A percentile compares a stretch with the other conserved stretches of the same genome.
Evolutionary conservation across 371 early-diverging fungal species (phyloP).

Genomic region (Mortierella sp.): DNA sequence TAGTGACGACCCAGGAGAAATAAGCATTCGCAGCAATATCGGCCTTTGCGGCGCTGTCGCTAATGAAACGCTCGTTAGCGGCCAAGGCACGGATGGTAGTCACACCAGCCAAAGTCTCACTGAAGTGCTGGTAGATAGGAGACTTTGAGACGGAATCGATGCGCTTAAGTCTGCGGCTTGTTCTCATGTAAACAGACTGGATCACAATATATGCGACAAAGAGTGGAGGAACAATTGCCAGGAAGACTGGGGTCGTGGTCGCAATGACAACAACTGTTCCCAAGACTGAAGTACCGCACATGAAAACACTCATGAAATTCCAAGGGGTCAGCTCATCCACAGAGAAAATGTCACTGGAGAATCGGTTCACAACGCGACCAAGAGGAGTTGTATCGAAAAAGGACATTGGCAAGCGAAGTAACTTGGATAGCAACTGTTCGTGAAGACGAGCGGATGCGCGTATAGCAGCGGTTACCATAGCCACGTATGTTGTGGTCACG

Average conservation of each 20-base stretch:
- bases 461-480: conserved; percentile 50
- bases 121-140: conserved; percentile 62
- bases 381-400: conserved; percentile 83
- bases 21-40: conserved; percentile 44
- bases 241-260: conserved; percentile 48
- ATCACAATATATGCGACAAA: conserved; percentile 28
- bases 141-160: conserved; percentile 64
- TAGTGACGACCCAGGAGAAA: conserved; percentile 45
- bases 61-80: conserved; percentile 39
- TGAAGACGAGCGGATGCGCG: conserved; percentile 57
- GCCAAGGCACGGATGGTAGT: conserved; percentile 51
- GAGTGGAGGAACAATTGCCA: conserved; percentile 44
- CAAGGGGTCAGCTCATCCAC: conserved; percentile 55
- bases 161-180: conserved; percentile 64
- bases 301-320: conserved; percentile 43
- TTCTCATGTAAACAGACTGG: conserved; percentile 58
- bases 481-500: conserved; percentile 42
- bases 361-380: conserved; percentile 84
- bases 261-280: conserved; percentile 35
- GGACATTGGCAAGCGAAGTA: conserved; percentile 74
- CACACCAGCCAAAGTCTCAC: conserved; percentile 64
- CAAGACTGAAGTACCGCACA: conserved; percentile 27
- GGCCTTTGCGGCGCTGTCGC: conserved; percentile 35
- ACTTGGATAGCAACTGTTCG: conserved; percentile 55
- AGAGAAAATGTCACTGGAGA: conserved; percentile 61